Evolutionary conservation across 805 yeast genomes (phyloP).

Genomic region (Candida germanica): DNA sequence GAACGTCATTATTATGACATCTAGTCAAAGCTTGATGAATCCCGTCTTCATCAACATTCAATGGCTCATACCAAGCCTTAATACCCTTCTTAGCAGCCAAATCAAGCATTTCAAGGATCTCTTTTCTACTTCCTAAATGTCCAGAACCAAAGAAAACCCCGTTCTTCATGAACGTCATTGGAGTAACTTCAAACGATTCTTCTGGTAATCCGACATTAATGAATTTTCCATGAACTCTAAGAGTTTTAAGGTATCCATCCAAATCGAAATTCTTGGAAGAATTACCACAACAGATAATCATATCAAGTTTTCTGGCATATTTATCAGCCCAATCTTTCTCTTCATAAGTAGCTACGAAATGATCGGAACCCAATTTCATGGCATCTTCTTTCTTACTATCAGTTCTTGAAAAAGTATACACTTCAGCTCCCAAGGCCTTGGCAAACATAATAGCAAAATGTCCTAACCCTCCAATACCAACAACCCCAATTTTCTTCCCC

Average conservation of each 20-base stretch:
- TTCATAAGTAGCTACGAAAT: slow-evolving; percentile 47
- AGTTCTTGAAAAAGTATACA: slow-evolving; percentile 28
- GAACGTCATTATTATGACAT: slow-evolving; percentile 32
- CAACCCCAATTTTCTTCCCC: slow-evolving; percentile 52
- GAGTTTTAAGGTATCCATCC: slow-evolving; percentile 42
- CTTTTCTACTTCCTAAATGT: slow-evolving; percentile 33
- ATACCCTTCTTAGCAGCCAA: slow-evolving; percentile 36
- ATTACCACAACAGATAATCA: slow-evolving; percentile 53
- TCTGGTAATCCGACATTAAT: slow-evolving; percentile 28
- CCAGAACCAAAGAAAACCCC: slow-evolving; percentile 31
- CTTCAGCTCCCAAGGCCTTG: slow-evolving; percentile 55
- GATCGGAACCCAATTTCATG: slow-evolving; percentile 29
- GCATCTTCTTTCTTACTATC: slow-evolving; percentile 29
- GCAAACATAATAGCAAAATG: slow-evolving; percentile 60
- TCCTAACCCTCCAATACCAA: slow-evolving; percentile 69
- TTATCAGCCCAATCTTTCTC: slow-evolving; percentile 37
- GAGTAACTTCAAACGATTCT: slow-evolving; percentile 19
- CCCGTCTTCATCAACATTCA: slow-evolving; percentile 33
- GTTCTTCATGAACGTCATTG: slow-evolving; percentile 25
- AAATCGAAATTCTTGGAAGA: slow-evolving; percentile 50
- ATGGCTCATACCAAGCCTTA: slow-evolving; percentile 34
- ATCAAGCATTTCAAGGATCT: slow-evolving; percentile 35
- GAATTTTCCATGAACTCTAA: slow-evolving; percentile 25
- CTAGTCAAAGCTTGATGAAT: slow-evolving; percentile 33
- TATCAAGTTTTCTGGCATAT: slow-evolving; percentile 40